Percentiles rank a stretch among this genome's conserved stretches.
These are phyloP conservation scores for Ascochyta koolunga DNA, from an alignment of 2,329 filamentous ascomycete species.

Conservation along the genomic window DNA sequence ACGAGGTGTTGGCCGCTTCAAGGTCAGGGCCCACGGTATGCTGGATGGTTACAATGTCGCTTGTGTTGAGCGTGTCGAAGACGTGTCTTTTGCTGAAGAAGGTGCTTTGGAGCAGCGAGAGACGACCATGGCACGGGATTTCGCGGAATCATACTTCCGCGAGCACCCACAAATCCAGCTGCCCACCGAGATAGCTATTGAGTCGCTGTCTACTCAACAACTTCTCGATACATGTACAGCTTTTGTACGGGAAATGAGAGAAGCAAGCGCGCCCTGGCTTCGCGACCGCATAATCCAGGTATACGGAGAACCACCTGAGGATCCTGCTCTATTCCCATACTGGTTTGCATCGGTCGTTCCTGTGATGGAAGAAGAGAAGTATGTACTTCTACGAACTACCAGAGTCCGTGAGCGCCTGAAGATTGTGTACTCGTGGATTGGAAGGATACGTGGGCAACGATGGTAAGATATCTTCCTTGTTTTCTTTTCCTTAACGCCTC, in stretches of 20 bases:
- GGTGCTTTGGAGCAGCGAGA: slow-evolving; percentile 76
- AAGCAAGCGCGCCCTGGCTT: slow-evolving; percentile 75
- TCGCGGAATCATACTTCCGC: slow-evolving; percentile 43
- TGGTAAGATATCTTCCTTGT: slow-evolving; percentile 62
- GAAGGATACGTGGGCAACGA: slow-evolving; percentile 70
- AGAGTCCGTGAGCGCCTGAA: slow-evolving; percentile 84
- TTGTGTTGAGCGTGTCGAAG: slow-evolving; percentile 77
- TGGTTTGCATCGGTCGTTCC: slow-evolving; percentile 88
- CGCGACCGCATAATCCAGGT: slow-evolving; percentile 72
- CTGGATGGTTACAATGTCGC: slow-evolving; percentile 80
- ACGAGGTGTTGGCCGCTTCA: slow-evolving; percentile 77
- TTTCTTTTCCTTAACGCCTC: neutral
- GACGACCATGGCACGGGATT: slow-evolving; percentile 52
- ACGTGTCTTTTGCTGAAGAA: slow-evolving; percentile 81
- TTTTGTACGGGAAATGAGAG: slow-evolving; percentile 73
- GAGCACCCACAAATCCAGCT: slow-evolving; percentile 38
- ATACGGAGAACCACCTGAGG: slow-evolving; percentile 78
- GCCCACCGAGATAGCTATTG: slow-evolving; percentile 48
- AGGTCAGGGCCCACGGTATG: slow-evolving; percentile 66
- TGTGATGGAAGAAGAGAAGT: slow-evolving; percentile 78
- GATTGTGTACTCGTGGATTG: slow-evolving; percentile 80
- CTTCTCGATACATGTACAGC: slow-evolving; percentile 69
- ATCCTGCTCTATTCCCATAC: slow-evolving; percentile 81
- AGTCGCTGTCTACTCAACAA: slow-evolving; percentile 70
- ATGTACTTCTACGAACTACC: slow-evolving; percentile 71